These are phyloP conservation scores for Naganishia sp. DNA, from an alignment of 1,284 basidiomycete species.

Conservation along the genomic window DNA sequence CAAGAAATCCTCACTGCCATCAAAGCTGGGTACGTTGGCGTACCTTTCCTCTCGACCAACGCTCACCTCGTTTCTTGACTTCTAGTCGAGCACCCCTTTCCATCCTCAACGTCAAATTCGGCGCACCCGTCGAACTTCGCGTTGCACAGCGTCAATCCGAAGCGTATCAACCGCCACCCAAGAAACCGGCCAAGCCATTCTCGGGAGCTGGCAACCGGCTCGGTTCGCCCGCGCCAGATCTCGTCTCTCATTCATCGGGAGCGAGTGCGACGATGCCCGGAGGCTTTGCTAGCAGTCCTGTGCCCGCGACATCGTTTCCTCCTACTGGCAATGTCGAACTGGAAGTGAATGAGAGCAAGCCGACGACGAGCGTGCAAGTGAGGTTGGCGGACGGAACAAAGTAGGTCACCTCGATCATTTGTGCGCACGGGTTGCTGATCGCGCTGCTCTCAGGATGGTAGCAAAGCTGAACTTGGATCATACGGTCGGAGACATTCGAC, in stretches of 20 bases:
- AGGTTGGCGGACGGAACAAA: constrained; percentile 88
- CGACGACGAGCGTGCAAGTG: constrained; percentile 88
- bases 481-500: constrained; percentile 81
- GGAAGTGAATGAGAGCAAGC: constrained; percentile 75
- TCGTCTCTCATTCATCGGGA: constrained; percentile 41
- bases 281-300: constrained; percentile 52
- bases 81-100: constrained; percentile 72
- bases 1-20: constrained; percentile 74
- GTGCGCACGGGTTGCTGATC: neutral
- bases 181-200: constrained; percentile 60
- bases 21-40: constrained; percentile 67
- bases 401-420: constrained; percentile 53
- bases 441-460: constrained; percentile 63
- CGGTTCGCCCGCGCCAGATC: constrained; percentile 64
- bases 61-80: neutral
- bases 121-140: constrained; percentile 83
- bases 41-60: neutral
- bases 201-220: constrained; percentile 78
- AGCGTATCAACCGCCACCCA: constrained; percentile 63
- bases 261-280: constrained; percentile 60
- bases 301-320: constrained; percentile 38
- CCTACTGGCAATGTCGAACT: constrained; percentile 55
- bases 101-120: constrained; percentile 72
- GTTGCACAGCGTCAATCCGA: constrained; percentile 75
- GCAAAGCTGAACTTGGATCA: constrained; percentile 88